Conservation (phyloP, 108 stramenopile genomes). For the Bacterosira constricta region DNA sequence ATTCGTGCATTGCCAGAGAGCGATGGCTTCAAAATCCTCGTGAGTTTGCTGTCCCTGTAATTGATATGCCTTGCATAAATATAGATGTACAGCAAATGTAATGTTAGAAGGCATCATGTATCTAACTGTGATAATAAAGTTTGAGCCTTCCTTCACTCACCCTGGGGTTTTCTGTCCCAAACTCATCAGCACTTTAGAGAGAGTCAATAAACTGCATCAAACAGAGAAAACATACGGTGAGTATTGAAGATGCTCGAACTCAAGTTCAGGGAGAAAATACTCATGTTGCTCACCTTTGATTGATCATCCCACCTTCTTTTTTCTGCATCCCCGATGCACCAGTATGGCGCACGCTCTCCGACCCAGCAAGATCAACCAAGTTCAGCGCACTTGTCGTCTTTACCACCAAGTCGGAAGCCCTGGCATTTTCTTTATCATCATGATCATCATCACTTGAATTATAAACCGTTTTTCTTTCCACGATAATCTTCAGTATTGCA, state of each 20-base stretch:
- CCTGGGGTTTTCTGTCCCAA: slow-evolving; percentile 48
- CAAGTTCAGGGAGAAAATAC: neutral
- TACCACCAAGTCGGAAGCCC: slow-evolving; percentile 16
- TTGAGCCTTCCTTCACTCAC: neutral
- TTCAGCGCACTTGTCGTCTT: slow-evolving; percentile 61
- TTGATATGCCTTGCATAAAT: slow-evolving; percentile 84
- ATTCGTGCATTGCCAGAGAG: slow-evolving; percentile 88
- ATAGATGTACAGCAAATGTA: neutral
- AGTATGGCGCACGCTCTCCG: slow-evolving; percentile 89
- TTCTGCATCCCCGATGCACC: slow-evolving; percentile 93
- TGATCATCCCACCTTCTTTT: slow-evolving; percentile 98
- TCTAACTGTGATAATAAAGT: neutral
- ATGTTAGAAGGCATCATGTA: neutral
- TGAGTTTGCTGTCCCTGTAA: slow-evolving; percentile 98
- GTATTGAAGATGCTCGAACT: neutral
- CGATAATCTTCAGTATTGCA: slow-evolving; percentile 89
- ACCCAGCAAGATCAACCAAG: slow-evolving; percentile 88
- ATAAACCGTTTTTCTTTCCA: slow-evolving; percentile 72
- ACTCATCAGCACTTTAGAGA: slow-evolving; percentile 71
- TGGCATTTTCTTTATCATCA: slow-evolving; percentile 35
- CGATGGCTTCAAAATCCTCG: slow-evolving; percentile 96
- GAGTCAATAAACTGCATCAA: slow-evolving; percentile 62
- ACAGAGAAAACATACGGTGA: neutral
- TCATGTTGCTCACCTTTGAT: slow-evolving; percentile 80
- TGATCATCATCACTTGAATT: neutral